Conservation (phyloP, 768 basidiomycete genomes). For the Macrolepiota dolichaula region DNA sequence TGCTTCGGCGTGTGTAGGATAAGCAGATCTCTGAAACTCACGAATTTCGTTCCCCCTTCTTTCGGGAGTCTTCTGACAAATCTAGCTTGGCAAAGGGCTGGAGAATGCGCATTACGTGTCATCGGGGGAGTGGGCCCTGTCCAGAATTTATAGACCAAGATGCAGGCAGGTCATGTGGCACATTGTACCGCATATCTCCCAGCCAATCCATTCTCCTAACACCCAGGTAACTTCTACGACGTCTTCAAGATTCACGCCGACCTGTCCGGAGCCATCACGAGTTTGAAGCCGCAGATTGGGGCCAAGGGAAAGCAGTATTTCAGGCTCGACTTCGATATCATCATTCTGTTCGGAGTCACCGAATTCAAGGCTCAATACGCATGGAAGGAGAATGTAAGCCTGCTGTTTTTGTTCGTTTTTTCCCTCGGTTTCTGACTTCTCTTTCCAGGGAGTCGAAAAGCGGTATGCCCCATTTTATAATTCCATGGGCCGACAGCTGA, state of each 20-base stretch:
- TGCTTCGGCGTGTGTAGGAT: conserved; percentile 14
- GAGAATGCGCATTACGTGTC: conserved; percentile 16
- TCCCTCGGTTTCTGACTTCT: no score
- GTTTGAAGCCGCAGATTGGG: background rate
- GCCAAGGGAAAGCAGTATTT: conserved; percentile 16
- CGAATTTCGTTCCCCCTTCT: conserved; percentile 17
- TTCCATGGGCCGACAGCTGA: background rate
- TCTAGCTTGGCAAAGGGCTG: conserved; percentile 6
- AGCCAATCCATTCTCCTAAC: background rate
- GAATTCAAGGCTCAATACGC: conserved; percentile 43
- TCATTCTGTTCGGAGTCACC: conserved; percentile 40
- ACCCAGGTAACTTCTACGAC: conserved; percentile 15
- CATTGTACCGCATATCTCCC: background rate
- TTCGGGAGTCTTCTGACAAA: conserved; percentile 4
- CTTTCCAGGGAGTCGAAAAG: conserved; percentile 18
- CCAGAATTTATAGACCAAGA: conserved; percentile 22
- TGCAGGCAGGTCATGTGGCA: conserved; percentile 10
- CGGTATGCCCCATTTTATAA: conserved; percentile 11
- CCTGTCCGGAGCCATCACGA: conserved; percentile 10
- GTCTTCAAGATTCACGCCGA: conserved; percentile 21
- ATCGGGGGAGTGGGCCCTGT: conserved; percentile 14
- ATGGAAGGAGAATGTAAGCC: conserved; percentile 38
- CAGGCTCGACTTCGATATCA: conserved; percentile 29
- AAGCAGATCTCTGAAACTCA: conserved; percentile 20
- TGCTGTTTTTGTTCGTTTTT: background rate